Percentiles rank a stretch among this genome's conserved stretches.
These are phyloP conservation scores for Chalaropsis ovoidea DNA, from an alignment of 2,329 filamentous ascomycete species.

Conservation along the genomic window DNA sequence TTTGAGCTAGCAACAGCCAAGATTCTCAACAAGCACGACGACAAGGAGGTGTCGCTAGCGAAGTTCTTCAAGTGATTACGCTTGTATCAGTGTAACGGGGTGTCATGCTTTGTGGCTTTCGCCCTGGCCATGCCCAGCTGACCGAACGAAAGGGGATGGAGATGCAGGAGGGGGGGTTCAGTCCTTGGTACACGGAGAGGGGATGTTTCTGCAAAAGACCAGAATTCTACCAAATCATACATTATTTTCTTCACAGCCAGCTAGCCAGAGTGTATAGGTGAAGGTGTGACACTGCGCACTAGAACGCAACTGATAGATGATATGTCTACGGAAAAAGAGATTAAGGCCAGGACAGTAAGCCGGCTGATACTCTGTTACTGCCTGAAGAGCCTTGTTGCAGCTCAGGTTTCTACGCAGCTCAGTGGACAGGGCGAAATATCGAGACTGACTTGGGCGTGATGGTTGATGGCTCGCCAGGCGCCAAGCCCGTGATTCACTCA, in stretches of 20 bases:
- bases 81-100: background rate
- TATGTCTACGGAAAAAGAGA: background rate
- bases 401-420: background rate
- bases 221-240: conserved; percentile 13
- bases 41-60: conserved; percentile 86
- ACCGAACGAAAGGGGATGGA: background rate
- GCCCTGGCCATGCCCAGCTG: background rate
- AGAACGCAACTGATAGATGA: background rate
- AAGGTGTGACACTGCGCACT: background rate
- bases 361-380: background rate
- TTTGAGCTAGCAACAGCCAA: conserved; percentile 98
- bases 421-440: too few relatives aligned
- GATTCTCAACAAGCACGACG: conserved; percentile 98
- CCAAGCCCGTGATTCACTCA: too few relatives aligned
- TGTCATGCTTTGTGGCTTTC: background rate
- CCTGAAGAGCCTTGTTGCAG: background rate
- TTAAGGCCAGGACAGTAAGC: too few relatives aligned
- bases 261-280: background rate
- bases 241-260: conserved; percentile 8
- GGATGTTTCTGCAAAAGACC: conserved; percentile 10
- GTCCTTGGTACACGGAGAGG: conserved; percentile 9
- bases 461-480: too few relatives aligned
- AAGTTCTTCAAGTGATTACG: conserved; percentile 55
- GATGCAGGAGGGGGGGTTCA: background rate
- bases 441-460: too few relatives aligned